Percentiles rank a stretch among this genome's conserved stretches.
phyloP scores from a whole-genome alignment of 768 basidiomycete species.

The Sistotremastrum niveocremeum region DNA sequence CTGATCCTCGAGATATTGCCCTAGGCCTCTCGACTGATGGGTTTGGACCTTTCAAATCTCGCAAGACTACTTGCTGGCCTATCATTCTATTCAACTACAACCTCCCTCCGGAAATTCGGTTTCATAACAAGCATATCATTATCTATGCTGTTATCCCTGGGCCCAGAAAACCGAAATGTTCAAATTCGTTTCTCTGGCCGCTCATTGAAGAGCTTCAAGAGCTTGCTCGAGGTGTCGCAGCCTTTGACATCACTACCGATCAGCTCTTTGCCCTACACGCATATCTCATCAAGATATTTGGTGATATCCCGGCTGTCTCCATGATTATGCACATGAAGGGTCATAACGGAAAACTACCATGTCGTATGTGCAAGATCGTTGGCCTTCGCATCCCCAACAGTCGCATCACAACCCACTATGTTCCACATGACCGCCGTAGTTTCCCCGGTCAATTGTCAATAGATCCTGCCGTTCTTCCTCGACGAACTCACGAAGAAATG shows the following conservation, averaged over 20 bases:
- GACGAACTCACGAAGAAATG: conserved; percentile 19
- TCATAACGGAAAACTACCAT: conserved; percentile 14
- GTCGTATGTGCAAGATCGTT: conserved; percentile 13
- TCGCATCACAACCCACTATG: conserved; percentile 4
- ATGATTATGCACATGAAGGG: conserved; percentile 18
- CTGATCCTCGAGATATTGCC: conserved; percentile 26
- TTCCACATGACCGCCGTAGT: conserved; percentile 7
- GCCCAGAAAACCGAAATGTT: conserved; percentile 13
- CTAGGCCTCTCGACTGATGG: conserved; percentile 13
- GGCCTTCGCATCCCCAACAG: conserved; percentile 7
- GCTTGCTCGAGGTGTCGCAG: conserved; percentile 11
- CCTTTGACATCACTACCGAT: conserved; percentile 5
- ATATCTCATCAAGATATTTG: conserved; percentile 11
- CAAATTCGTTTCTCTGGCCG: conserved; percentile 18
- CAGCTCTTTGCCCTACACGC: conserved; percentile 12
- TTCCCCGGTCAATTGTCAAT: no score
- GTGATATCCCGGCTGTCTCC: conserved; percentile 15
- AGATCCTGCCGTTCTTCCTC: conserved; percentile 20
- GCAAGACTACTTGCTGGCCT: conserved; percentile 8
- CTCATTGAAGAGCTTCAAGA: conserved; percentile 14
- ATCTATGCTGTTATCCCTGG: conserved; percentile 15
- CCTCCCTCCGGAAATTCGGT: conserved; percentile 11
- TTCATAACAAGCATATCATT: conserved; percentile 12
- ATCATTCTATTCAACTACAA: conserved; percentile 8
- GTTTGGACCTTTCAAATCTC: neutral